Evolutionary conservation across 2,329 filamentous ascomycete genomes (phyloP).

Genomic region (Penicillium janthinellum): DNA sequence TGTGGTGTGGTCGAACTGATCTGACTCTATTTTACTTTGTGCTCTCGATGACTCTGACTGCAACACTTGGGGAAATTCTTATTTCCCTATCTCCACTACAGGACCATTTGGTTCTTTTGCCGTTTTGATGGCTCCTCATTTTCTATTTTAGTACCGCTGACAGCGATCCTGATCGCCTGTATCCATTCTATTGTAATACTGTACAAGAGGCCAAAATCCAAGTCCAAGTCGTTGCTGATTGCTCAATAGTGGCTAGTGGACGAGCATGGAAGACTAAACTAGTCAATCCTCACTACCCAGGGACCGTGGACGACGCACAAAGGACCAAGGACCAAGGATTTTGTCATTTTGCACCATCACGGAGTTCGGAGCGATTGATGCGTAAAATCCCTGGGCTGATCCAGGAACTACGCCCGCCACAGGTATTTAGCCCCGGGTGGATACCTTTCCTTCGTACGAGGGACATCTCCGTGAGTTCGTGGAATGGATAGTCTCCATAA

Average conservation of each 20-base stretch:
- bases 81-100: neutral
- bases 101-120: neutral
- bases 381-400: slow-evolving; percentile 12
- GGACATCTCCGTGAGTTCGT: neutral
- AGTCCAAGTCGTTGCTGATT: too few species aligned
- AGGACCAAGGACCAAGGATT: neutral
- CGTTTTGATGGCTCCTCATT: neutral
- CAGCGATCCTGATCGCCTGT: slow-evolving; percentile 13
- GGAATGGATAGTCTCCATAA: neutral
- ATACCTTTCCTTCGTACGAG: neutral
- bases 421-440: neutral
- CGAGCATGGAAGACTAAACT: neutral
- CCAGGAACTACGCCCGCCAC: slow-evolving; percentile 10
- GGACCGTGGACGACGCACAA: neutral
- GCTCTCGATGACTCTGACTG: neutral
- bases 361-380: neutral
- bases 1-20: neutral
- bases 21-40: neutral
- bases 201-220: neutral
- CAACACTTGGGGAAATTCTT: neutral
- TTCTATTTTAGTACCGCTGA: slow-evolving; percentile 7
- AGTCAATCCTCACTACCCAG: neutral
- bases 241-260: neutral
- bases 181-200: slow-evolving; percentile 10
- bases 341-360: neutral